Conservation (phyloP, 2,329 filamentous ascomycete species). For the Claviceps humidiphila region DNA sequence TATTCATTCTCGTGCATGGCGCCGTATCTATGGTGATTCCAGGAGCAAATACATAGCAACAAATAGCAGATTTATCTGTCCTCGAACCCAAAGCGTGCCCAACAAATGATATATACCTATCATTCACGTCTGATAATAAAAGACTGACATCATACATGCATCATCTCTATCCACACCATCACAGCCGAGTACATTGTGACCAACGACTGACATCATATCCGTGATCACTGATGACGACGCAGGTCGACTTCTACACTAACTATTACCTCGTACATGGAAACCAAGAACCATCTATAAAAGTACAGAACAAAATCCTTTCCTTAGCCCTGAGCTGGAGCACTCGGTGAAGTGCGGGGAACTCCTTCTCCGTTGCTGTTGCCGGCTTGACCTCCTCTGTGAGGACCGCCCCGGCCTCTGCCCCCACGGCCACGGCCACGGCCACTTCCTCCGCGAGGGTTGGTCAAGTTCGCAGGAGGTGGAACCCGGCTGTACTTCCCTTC, state of each 20-base stretch:
- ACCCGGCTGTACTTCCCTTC: slow-evolving; percentile 37
- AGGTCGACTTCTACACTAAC: background rate
- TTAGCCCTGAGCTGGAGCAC: slow-evolving; percentile 6
- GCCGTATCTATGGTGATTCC: no score
- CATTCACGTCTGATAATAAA: background rate
- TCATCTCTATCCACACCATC: background rate
- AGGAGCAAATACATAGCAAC: no score
- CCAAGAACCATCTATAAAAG: background rate
- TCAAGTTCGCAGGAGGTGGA: slow-evolving; percentile 46
- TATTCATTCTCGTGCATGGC: no score
- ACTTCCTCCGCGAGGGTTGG: slow-evolving; percentile 26
- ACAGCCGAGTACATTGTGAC: background rate
- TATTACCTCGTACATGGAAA: background rate
- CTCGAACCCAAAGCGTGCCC: no score
- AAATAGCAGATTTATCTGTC: no score
- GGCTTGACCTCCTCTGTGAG: slow-evolving; percentile 23
- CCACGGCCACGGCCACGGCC: slow-evolving; percentile 26
- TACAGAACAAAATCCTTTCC: background rate
- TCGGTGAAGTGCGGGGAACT: background rate
- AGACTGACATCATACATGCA: background rate
- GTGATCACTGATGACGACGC: background rate
- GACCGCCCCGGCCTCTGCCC: slow-evolving; percentile 24
- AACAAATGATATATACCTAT: no score
- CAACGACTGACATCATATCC: background rate
- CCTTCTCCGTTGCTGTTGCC: slow-evolving; percentile 11